phyloP scores from a whole-genome alignment of 2,329 filamentous ascomycete genomes.

The Parastagonospora avenae region DNA sequence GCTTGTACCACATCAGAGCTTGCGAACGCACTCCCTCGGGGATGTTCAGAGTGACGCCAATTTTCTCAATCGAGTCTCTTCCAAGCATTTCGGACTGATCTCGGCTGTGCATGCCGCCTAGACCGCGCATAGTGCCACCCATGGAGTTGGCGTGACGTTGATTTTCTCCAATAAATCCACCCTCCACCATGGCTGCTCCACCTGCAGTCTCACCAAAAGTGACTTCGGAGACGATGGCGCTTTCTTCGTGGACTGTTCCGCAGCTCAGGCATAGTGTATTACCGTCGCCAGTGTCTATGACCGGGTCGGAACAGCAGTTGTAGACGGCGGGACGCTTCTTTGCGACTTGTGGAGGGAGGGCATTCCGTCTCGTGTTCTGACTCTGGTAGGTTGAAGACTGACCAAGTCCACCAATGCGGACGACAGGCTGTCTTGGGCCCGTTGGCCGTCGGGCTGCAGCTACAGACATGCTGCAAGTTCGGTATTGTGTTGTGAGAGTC shows the following conservation, averaged over 20 bases:
- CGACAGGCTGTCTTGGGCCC: too few species aligned
- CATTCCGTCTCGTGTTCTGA: too few species aligned
- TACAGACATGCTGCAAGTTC: too few species aligned
- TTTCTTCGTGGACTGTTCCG: constrained; percentile 81
- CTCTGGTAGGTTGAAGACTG: too few species aligned
- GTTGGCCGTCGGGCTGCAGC: too few species aligned
- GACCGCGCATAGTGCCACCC: constrained; percentile 54
- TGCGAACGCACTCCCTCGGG: constrained; percentile 43
- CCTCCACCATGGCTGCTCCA: constrained; percentile 88
- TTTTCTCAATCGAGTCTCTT: constrained; percentile 48
- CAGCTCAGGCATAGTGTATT: constrained; percentile 70
- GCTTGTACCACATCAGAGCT: constrained; percentile 51
- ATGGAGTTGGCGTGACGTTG: constrained; percentile 76
- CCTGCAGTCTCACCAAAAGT: constrained; percentile 86
- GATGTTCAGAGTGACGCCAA: constrained; percentile 48
- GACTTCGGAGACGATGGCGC: constrained; percentile 90
- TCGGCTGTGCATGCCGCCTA: constrained; percentile 59
- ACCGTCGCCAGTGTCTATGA: constrained; percentile 28
- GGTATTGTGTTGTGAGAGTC: too few species aligned
- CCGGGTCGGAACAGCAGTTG: constrained; percentile 36
- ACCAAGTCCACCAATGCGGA: too few species aligned
- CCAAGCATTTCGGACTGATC: constrained; percentile 67
- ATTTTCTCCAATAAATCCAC: constrained; percentile 83
- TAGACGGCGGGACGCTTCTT: constrained; percentile 16
- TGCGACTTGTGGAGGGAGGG: constrained; percentile 22